These are phyloP conservation scores for Plectosphaerella plurivora DNA, from an alignment of 2,329 filamentous ascomycete species.

Conservation along the genomic window DNA sequence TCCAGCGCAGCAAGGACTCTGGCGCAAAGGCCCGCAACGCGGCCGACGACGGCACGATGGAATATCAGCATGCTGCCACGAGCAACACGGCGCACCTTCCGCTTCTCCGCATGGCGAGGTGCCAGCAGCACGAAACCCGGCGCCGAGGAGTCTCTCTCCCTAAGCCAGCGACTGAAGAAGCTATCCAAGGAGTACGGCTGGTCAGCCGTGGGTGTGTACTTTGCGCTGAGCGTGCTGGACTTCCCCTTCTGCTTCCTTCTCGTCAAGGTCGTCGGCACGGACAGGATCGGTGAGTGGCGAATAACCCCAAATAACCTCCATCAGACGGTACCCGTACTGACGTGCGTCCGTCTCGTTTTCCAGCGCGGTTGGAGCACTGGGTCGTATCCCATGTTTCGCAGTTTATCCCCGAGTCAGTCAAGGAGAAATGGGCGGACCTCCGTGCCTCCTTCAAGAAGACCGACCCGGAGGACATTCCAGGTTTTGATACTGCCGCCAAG, in stretches of 20 bases:
- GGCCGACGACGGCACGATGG: too few species aligned
- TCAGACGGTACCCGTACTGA: background rate
- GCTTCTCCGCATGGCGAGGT: slow-evolving; percentile 9
- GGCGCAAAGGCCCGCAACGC: too few species aligned
- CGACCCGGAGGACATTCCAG: slow-evolving; percentile 33
- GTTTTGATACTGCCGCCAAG: slow-evolving; percentile 37
- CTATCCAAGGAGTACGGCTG: slow-evolving; percentile 92
- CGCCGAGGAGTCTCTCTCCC: slow-evolving; percentile 34
- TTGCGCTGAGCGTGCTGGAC: slow-evolving; percentile 77
- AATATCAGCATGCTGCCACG: background rate
- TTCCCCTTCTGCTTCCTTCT: slow-evolving; percentile 94
- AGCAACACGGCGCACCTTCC: slow-evolving; percentile 8
- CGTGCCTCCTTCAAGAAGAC: slow-evolving; percentile 41
- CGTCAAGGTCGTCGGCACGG: slow-evolving; percentile 77
- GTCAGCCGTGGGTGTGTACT: slow-evolving; percentile 87
- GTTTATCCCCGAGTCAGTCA: slow-evolving; percentile 55
- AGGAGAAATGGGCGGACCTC: slow-evolving; percentile 47
- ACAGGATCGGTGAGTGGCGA: slow-evolving; percentile 65
- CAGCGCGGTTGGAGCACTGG: slow-evolving; percentile 62
- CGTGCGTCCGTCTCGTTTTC: background rate
- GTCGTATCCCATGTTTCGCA: slow-evolving; percentile 56
- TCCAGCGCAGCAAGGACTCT: background rate
- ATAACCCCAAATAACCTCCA: background rate
- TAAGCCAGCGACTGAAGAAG: slow-evolving; percentile 73
- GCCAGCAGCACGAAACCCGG: background rate